Conservation (phyloP, 2,329 filamentous ascomycete genomes). For the Esteya vermicola region DNA sequence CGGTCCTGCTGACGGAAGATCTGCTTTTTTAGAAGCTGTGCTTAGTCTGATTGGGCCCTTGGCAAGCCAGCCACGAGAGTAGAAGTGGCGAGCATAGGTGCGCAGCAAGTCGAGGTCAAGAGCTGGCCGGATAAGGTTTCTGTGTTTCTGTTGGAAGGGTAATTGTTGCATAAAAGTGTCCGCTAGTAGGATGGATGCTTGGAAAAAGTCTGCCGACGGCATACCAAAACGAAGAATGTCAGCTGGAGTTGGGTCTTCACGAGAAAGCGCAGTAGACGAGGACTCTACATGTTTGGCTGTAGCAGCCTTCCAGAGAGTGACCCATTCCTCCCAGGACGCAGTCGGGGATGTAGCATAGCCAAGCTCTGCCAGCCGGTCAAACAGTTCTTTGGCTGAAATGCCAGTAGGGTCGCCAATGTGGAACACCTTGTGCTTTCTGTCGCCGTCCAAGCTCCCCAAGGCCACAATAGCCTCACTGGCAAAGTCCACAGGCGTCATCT, state of each 20-base stretch:
- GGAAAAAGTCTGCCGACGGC: constrained; percentile 59
- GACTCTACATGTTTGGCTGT: not conserved
- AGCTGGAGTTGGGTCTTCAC: constrained; percentile 60
- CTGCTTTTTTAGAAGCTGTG: no score
- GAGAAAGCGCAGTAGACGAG: constrained; percentile 18
- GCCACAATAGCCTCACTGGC: constrained; percentile 62
- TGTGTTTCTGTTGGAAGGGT: constrained; percentile 11
- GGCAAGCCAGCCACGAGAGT: constrained; percentile 62
- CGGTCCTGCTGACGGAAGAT: no score
- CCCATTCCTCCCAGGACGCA: constrained; percentile 60
- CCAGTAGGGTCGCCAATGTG: constrained; percentile 63
- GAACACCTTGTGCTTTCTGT: constrained; percentile 38
- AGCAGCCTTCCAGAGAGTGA: constrained; percentile 49
- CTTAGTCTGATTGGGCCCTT: constrained; percentile 4
- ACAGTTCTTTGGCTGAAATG: constrained; percentile 50
- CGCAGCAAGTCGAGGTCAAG: constrained; percentile 58
- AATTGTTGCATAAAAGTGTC: constrained; percentile 53
- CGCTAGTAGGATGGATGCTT: constrained; percentile 58
- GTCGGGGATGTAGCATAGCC: constrained; percentile 52
- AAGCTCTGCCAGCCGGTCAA: constrained; percentile 47
- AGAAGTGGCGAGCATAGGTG: constrained; percentile 70
- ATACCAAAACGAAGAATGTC: constrained; percentile 71
- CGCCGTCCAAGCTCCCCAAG: constrained; percentile 23
- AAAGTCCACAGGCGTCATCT: constrained; percentile 78
- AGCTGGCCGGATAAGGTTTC: constrained; percentile 53